Evolutionary conservation across 2,329 filamentous ascomycete genomes (phyloP), one percentile per base, ranked within the genome.

Genomic region (Neodidymelliopsis sp.): DNA sequence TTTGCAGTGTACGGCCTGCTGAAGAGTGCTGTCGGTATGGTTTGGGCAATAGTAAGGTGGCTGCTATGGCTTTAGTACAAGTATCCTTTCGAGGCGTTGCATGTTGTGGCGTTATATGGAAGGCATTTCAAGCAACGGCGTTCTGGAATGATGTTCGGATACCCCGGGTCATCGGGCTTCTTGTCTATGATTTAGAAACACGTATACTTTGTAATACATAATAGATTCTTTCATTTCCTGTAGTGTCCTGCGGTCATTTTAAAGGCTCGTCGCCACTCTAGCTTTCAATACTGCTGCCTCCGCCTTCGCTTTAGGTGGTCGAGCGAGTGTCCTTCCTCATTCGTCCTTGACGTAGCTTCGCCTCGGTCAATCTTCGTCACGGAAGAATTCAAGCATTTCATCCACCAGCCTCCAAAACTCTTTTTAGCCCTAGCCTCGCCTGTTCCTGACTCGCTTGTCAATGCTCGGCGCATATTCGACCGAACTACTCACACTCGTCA

Each of bases 1-100:
- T 92, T 97, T 18, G 89, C 91, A 70, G 78, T 93, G 18, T 78
- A 88, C 40, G 83, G 90, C 51, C 72, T 89, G 11, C 74, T 89
- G 25, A 76, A 85, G 51, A 85, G 86, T 9, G 60, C 88, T 1
- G 81, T 87, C 33, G 81, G 81, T 34, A 85, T 85, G 2, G 65
- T 84, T 0, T 76, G 84, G 38, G 75, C 78, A 9, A 80, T 82
- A 8, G 78, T 89, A n/a, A 81, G 81, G 66, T 97, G 93, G 93
- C 73, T 97, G 68, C 75, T 96, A 56, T 96, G 90, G 90, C 48
- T 72, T 15, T 70, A 60, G 49, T 40, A 15, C n/a, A 15, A 8
- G 11, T 6, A 18, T 18, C 16, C 9, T 37, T 37, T 7, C 4
- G 12, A 28, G 13, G 12, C 18, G 18, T 30, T 23, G 37, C 37